phyloP scores from a whole-genome alignment of 768 basidiomycete genomes.

The Dentipellis fragilis region DNA sequence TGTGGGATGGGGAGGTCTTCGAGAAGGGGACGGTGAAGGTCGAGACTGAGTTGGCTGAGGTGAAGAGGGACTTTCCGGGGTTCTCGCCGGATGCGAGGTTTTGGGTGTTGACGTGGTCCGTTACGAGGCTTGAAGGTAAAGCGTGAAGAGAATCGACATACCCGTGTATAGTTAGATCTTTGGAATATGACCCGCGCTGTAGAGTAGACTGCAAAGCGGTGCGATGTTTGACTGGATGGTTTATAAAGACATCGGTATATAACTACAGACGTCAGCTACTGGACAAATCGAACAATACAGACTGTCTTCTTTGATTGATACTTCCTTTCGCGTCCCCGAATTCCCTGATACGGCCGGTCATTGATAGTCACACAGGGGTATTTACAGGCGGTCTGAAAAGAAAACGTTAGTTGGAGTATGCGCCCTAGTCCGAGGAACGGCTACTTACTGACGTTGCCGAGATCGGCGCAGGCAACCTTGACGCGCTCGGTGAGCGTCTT shows the following conservation, averaged over 20 bases:
- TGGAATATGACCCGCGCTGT: too few species aligned
- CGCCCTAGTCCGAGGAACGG: background rate
- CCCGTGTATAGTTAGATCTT: background rate
- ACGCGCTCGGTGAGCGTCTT: conserved; percentile 83
- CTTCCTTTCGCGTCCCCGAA: too few species aligned
- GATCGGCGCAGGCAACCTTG: conserved; percentile 87
- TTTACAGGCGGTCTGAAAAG: too few species aligned
- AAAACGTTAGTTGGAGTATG: too few species aligned
- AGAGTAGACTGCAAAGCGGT: too few species aligned
- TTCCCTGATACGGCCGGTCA: too few species aligned
- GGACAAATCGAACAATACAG: too few species aligned
- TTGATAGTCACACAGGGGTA: too few species aligned
- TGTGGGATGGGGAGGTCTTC: conserved; percentile 30
- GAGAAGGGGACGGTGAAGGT: conserved; percentile 24
- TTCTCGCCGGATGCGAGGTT: background rate
- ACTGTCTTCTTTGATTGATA: too few species aligned
- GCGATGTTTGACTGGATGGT: too few species aligned
- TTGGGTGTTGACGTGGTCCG: background rate
- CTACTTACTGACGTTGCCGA: conserved; percentile 43
- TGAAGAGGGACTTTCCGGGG: background rate
- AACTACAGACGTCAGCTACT: too few species aligned
- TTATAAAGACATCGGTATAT: too few species aligned
- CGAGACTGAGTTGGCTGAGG: conserved; percentile 6
- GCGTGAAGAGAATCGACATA: background rate
- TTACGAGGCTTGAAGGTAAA: conserved; percentile 2